These are phyloP conservation scores for Kwoniella dejecticola DNA, from an alignment of 768 basidiomycete species.

Conservation along the genomic window DNA sequence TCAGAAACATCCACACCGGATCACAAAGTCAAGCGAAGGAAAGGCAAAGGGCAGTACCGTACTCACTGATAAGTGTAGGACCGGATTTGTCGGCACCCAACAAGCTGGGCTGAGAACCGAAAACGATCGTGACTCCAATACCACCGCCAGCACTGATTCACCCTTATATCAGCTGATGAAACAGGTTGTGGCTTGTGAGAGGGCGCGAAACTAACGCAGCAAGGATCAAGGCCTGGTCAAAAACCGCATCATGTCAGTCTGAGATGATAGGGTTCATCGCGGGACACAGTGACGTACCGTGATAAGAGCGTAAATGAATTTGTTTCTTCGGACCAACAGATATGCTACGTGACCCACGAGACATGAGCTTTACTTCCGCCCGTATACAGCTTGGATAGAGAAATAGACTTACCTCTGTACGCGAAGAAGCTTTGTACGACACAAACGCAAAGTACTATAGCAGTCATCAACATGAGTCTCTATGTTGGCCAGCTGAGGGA, in stretches of 20 bases:
- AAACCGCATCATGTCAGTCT: not conserved
- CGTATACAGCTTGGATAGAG: not conserved
- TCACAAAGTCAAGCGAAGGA: not conserved
- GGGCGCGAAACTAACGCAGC: conserved; percentile 31
- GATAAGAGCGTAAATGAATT: conserved; percentile 3
- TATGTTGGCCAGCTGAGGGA: not conserved
- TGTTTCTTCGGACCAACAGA: conserved; percentile 5
- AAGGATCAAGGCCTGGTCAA: conserved; percentile 22
- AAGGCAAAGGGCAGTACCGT: too few relatives aligned
- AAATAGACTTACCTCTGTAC: conserved; percentile 5
- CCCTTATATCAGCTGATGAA: too few relatives aligned
- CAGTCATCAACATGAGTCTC: not conserved
- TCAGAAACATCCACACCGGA: too few relatives aligned
- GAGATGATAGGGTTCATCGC: too few relatives aligned
- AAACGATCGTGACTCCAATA: conserved; percentile 34
- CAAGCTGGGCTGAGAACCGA: conserved; percentile 22
- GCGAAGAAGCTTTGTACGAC: conserved; percentile 11
- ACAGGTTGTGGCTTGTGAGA: too few relatives aligned
- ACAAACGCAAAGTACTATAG: conserved; percentile 1
- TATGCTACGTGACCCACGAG: not conserved
- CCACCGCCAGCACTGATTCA: conserved; percentile 30
- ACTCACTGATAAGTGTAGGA: conserved; percentile 26
- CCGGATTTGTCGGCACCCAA: conserved; percentile 24
- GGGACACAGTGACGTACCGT: not conserved
- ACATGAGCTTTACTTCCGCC: not conserved